phyloP scores from a whole-genome alignment of 148 eudicot genomes.

The Silene latifolia region DNA sequence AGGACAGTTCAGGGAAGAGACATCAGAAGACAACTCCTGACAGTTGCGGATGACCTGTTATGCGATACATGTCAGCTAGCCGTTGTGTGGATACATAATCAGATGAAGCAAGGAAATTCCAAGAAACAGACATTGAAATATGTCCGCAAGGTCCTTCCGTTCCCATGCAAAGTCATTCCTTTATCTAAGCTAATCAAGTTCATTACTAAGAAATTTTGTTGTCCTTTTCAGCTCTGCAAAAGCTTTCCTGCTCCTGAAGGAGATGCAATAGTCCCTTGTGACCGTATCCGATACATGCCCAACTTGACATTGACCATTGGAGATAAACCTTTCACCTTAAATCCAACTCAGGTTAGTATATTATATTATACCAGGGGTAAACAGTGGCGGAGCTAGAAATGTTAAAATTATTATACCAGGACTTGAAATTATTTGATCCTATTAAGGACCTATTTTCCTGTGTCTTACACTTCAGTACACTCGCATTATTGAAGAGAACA shows the following conservation, averaged over 20 bases:
- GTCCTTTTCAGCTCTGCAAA: slow-evolving; percentile 25
- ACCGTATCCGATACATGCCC: slow-evolving; percentile 22
- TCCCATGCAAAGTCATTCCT: not conserved
- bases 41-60: slow-evolving; percentile 24
- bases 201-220: not conserved
- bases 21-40: slow-evolving; percentile 23
- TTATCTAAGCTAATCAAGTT: not conserved
- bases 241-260: slow-evolving; percentile 25
- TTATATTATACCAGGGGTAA: too few relatives aligned
- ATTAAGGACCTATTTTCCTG: not conserved
- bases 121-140: slow-evolving; percentile 53
- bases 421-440: not conserved
- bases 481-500: not conserved
- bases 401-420: too few relatives aligned
- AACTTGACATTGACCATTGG: slow-evolving; percentile 30
- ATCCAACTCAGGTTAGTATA: slow-evolving; percentile 26
- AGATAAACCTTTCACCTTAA: slow-evolving; percentile 23
- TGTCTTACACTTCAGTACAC: slow-evolving; percentile 16
- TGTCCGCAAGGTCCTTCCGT: slow-evolving; percentile 52
- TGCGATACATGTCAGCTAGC: slow-evolving; percentile 73
- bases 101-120: slow-evolving; percentile 43
- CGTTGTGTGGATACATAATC: slow-evolving; percentile 69
- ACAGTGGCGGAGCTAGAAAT: too few relatives aligned
- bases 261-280: slow-evolving; percentile 20
- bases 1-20: slow-evolving; percentile 46